Conservation (phyloP, 2,329 filamentous ascomycete genomes). For the Microcyclosporella mali region DNA sequence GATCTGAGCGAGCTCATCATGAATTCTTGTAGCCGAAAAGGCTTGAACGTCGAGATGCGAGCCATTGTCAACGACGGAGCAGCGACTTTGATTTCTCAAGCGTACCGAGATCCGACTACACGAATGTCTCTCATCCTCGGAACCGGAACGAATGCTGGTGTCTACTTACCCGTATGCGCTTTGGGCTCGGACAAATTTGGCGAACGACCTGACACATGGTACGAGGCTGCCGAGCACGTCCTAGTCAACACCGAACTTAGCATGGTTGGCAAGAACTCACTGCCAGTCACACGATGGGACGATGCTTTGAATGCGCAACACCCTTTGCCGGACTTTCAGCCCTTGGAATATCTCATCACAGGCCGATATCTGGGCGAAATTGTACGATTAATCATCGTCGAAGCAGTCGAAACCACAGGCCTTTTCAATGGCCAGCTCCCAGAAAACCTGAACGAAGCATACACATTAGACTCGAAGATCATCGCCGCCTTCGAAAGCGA, state of each 20-base stretch:
- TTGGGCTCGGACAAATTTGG: slow-evolving; percentile 54
- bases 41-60: slow-evolving; percentile 53
- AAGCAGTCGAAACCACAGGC: slow-evolving; percentile 51
- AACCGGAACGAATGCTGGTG: slow-evolving; percentile 60
- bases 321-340: slow-evolving; percentile 56
- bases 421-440: slow-evolving; percentile 55
- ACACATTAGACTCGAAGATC: slow-evolving; percentile 54
- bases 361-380: slow-evolving; percentile 61
- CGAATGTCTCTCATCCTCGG: slow-evolving; percentile 59
- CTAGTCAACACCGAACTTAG: slow-evolving; percentile 61
- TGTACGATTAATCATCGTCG: slow-evolving; percentile 54
- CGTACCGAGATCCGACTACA: slow-evolving; percentile 55
- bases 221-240: slow-evolving; percentile 52
- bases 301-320: slow-evolving; percentile 53
- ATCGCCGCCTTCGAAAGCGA: slow-evolving; percentile 53
- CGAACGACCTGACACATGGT: slow-evolving; percentile 48
- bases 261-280: slow-evolving; percentile 57
- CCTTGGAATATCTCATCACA: slow-evolving; percentile 58
- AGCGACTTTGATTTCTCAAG: slow-evolving; percentile 55
- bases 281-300: slow-evolving; percentile 57
- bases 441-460: slow-evolving; percentile 48
- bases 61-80: slow-evolving; percentile 61
- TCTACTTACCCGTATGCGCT: slow-evolving; percentile 52
- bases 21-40: slow-evolving; percentile 48
- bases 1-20: slow-evolving; percentile 57